Base-by-base conservation (phyloP, 495 filamentous ascomycete genomes). In the Parathielavia appendiculata region DNA sequence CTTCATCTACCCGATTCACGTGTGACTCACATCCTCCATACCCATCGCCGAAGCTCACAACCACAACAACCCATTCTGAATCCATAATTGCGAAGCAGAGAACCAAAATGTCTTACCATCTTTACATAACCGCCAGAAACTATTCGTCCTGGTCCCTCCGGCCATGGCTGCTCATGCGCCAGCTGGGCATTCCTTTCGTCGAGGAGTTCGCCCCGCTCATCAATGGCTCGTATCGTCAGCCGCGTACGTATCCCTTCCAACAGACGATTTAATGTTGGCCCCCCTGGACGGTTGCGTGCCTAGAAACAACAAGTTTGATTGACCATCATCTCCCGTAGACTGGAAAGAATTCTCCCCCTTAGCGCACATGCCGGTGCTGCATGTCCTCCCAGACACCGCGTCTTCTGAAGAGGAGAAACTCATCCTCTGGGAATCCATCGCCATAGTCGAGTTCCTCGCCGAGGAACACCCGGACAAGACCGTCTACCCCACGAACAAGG, bases 381-480 rank as follows among this genome's bases (percentile, higher is more conserved):
- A 71, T 57, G 63, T 67, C 56, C 16, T 58, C 23, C 23, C 43
- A 0, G 10, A 43, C 17, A 3, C 22, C 32, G 13, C 44, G 0
- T 1, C 44, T n/a, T 11, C 9, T 19, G 36, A 54, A 1, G 36
- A 56, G 1, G 40, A 50, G 16, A 34, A 38, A 11, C 23, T 67
- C 40, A 17, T 70, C 11, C 69, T 83, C 40, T 70, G 66, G 50
- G 81, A 83, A 54, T 81, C 80, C 17, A 72, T 83, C 19, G 70
- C 81, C 54, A 83, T 83, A 57, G 68, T 71, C 67, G 79, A 82
- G 54, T 78, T 76, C 60, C 72, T 84, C 12, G 76, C 79, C 19
- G 80, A 82, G 48, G 63, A 63, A 1, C 56, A 77, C 60, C 77
- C 78, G 0, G 61, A 73, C 10, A 66, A 73, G 12, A 39, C 51